Base-by-base conservation (phyloP, 306 rosid genomes). In the Nissolia schottii region DNA sequence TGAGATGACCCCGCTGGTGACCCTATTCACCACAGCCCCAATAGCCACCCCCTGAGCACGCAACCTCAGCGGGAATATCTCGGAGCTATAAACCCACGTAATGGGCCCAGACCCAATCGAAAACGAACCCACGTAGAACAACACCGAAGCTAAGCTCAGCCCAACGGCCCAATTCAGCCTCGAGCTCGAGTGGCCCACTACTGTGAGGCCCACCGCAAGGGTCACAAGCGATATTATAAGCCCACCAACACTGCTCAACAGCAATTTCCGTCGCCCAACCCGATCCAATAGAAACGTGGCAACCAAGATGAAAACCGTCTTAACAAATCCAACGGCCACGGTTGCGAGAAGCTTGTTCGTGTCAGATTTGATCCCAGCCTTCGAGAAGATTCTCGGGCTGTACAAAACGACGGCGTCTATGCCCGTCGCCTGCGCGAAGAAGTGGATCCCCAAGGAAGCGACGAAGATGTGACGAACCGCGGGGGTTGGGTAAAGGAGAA, bases 91-190 rank as follows among this genome's bases (percentile, higher is more conserved):
- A 2, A 92, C 97, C 88, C 84, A 86, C 0, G 90, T 76, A 45
- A 87, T 85, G 32, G 97, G 97, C 2, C 97, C 97, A 43, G 91
- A 71, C 15, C 97, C 97, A 0, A 92, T 87, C 0, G 97, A 89
- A 77, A 87, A 92, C 0, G 77, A 68, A 0, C 85, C 90, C 18
- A 61, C 97, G 58, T 27, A 81, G 1, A 23, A 18, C n/a, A 89
- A 22, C 3, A 89, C 87, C 45, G 79, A 73, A 0, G 82, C 62
- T 7, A 85, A 13, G 51, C 78, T 64, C 3, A 89, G 59, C 24
- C 75, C 85, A 2, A 87, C 1, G 24, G 85, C 88, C 97, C 96
- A 79, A 1, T 18, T 72, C 11, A 25, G 9, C 1, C 71, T 73
- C 12, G 60, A 12, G 0, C 1, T 4, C 1, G 79, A 79, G 23